These are phyloP conservation scores for Chamaecyparis obtusa DNA, from an alignment of 75 land plant genomes.

Conservation along the genomic window DNA sequence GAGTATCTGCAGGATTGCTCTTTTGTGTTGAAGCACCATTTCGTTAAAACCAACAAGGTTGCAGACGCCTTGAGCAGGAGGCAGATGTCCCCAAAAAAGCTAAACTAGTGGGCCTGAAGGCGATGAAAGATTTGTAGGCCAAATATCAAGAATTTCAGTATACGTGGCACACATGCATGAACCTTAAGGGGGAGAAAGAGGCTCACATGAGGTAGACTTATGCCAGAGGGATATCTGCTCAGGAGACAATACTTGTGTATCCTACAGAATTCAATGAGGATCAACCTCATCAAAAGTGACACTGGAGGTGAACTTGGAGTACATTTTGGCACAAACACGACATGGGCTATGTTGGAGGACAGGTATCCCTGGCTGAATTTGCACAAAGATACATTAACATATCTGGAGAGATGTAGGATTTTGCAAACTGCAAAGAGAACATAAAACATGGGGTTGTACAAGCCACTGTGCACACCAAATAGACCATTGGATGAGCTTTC, in stretches of 20 bases:
- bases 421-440: not conserved
- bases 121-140: too few species aligned
- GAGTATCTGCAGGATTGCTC: too few species aligned
- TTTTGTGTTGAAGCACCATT: too few species aligned
- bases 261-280: not conserved
- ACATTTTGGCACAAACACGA: too few species aligned
- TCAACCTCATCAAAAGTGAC: not conserved
- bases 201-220: not conserved
- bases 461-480: not conserved
- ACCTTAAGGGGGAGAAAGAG: not conserved
- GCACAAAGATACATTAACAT: too few species aligned
- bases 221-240: not conserved
- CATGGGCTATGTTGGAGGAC: too few species aligned
- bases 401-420: not conserved
- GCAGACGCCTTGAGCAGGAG: too few species aligned
- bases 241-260: not conserved
- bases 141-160: not conserved
- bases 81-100: too few species aligned
- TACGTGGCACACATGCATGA: not conserved
- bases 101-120: too few species aligned
- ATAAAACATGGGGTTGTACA: not conserved
- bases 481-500: not conserved
- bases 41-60: too few species aligned
- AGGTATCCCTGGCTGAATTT: too few species aligned
- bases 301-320: too few species aligned